Evolutionary conservation across 1,284 basidiomycete genomes (phyloP).

Genomic region (Ustilago lituana): DNA sequence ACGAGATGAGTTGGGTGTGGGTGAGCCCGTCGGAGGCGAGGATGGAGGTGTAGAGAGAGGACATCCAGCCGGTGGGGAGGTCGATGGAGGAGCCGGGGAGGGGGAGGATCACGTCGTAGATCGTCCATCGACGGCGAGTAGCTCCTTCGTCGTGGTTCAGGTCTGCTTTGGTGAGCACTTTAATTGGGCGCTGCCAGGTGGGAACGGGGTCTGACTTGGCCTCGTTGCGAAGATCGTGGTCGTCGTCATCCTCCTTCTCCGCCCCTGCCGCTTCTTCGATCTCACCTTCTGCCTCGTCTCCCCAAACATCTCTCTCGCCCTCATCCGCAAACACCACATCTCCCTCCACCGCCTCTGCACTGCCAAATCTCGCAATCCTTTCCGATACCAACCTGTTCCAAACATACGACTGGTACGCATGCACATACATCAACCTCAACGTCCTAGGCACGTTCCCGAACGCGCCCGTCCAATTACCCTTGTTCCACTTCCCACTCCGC

Average conservation of each 20-base stretch:
- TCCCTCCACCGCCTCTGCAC: constrained; percentile 80
- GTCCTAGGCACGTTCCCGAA: constrained; percentile 70
- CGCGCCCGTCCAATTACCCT: constrained; percentile 47
- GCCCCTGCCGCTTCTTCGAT: neutral
- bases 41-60: constrained; percentile 82
- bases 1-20: constrained; percentile 77
- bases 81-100: constrained; percentile 91
- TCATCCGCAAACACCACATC: constrained; percentile 71
- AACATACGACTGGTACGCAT: constrained; percentile 97
- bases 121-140: constrained; percentile 71
- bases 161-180: constrained; percentile 80
- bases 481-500: constrained; percentile 68
- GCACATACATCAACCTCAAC: constrained; percentile 96
- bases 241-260: constrained; percentile 13
- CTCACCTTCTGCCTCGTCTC: constrained; percentile 2
- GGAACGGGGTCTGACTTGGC: constrained; percentile 15
- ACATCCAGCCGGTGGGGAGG: constrained; percentile 83
- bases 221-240: constrained; percentile 24
- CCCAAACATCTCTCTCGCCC: constrained; percentile 26
- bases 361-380: constrained; percentile 81
- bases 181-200: constrained; percentile 73
- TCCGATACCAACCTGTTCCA: constrained; percentile 97
- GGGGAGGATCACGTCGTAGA: constrained; percentile 95
- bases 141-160: constrained; percentile 70
- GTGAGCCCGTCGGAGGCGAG: constrained; percentile 85